Evolutionary conservation across 225 moss, liverwort and hornwort species (phyloP), one percentile per base, ranked within the genome.

Genomic region (Rhytidiadelphus loreus): DNA sequence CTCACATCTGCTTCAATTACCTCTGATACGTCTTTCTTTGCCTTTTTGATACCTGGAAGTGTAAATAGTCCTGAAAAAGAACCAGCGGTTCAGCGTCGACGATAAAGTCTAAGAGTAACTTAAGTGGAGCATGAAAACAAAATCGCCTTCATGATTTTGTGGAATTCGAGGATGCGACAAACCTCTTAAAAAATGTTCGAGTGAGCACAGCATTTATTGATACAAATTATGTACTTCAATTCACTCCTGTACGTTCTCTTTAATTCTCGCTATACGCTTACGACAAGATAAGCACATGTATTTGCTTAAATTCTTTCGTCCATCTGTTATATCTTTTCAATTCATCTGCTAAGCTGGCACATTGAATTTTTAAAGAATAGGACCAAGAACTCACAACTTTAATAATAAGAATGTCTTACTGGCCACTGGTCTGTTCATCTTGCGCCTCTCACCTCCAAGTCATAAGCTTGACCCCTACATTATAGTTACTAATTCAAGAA

Each of bases 1-100:
- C 80, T 65, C 55, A 84, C 57, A 86, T 80, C 88, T 70, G 91
- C 61, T 88, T 86, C 86, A 56, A 39, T 86, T 77, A 69, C 86
- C 75, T 83, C 85, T 86, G 92, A 65, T 83, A 50, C 83, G 32
- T 90, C 92, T 83, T 90, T 89, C 76, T 92, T 90, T 74, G 81
- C 80, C 20, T 90, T 92, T 69, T 44, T 25, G 28, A 88, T 88
- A 61, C 92, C 90, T 60, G 87, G 82, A 64, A 92, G 76, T 80
- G 64, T 66, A 71, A 79, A 90, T 25, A 58, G 74, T 72, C 92
- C 90, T 93, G 86, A 63, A 58, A 50, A 84, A 58, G 60, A 84
- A 84, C 73, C 41, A 83, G 73, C 21, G 43, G 16, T 83, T 79
- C 32, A 79, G 23, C 30, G 64, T 80, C 58, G 74, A 57, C 72